These are phyloP conservation scores for Apodospora peruviana DNA, from an alignment of 495 filamentous ascomycete genomes.

Conservation along the genomic window DNA sequence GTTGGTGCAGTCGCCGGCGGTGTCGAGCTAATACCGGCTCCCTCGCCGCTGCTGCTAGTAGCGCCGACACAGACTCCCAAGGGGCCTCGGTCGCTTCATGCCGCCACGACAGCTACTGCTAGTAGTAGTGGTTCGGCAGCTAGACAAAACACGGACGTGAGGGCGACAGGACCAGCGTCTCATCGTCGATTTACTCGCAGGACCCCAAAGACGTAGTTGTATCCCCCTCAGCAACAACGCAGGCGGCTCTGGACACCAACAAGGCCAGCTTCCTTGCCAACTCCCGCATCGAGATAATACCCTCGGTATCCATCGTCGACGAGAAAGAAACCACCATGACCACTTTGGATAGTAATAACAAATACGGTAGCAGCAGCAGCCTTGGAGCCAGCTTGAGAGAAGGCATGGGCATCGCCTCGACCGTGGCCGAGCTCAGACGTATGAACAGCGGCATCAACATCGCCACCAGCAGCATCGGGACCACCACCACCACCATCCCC, in stretches of 20 bases:
- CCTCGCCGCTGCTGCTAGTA: neutral
- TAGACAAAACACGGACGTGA: too few relatives aligned
- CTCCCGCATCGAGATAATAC: neutral
- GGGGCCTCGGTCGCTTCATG: neutral
- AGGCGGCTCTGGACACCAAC: constrained; percentile 7
- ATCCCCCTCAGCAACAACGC: neutral
- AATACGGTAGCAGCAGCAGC: too few relatives aligned
- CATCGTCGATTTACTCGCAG: constrained; percentile 23
- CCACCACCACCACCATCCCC: neutral
- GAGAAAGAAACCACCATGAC: neutral
- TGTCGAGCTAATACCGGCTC: neutral
- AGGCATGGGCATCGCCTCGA: constrained; percentile 8
- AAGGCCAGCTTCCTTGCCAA: constrained; percentile 6
- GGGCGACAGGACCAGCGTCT: constrained; percentile 7
- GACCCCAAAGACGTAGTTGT: constrained; percentile 3
- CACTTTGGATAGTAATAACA: too few relatives aligned
- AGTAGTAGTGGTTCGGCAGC: too few relatives aligned
- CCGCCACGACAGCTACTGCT: too few relatives aligned
- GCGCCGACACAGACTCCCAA: neutral
- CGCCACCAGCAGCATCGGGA: constrained; percentile 8
- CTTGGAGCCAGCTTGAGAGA: too few relatives aligned
- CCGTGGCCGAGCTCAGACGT: constrained; percentile 19
- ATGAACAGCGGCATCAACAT: constrained; percentile 21
- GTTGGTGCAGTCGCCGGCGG: neutral
- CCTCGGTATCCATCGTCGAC: neutral